Conservation (phyloP, 495 filamentous ascomycete genomes). For the Melanomma pulvis-pyrius region DNA sequence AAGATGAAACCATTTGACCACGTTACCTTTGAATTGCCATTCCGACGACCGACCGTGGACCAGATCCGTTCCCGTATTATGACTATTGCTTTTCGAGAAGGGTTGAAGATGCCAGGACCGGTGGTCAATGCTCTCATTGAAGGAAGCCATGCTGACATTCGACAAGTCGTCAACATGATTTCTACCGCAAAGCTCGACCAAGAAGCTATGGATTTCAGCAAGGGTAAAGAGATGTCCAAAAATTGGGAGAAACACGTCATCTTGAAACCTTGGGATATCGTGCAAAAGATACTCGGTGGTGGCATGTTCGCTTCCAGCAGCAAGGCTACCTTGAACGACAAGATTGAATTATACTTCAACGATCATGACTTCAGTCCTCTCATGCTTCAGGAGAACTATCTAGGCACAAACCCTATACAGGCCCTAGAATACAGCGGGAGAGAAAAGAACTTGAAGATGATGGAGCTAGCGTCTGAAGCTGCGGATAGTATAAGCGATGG, state of each 20-base stretch:
- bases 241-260: constrained; percentile 97
- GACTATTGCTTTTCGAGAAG: constrained; percentile 92
- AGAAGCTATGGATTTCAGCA: constrained; percentile 72
- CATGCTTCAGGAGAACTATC: constrained; percentile 98
- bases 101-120: constrained; percentile 77
- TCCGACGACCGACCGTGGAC: constrained; percentile 84
- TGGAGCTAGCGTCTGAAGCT: constrained; percentile 83
- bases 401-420: constrained; percentile 73
- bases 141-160: constrained; percentile 91
- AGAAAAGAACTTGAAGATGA: constrained; percentile 72
- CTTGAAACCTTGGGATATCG: constrained; percentile 97
- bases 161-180: constrained; percentile 98
- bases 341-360: constrained; percentile 98
- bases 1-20: constrained; percentile 98
- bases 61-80: constrained; percentile 87
- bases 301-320: constrained; percentile 82
- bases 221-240: constrained; percentile 90
- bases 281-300: constrained; percentile 82
- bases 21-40: constrained; percentile 80
- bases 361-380: constrained; percentile 95
- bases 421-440: constrained; percentile 60
- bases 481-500: constrained; percentile 96
- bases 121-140: constrained; percentile 96
- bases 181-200: constrained; percentile 89
- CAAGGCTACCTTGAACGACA: constrained; percentile 88